Evolutionary conservation across 345 rosid genomes (phyloP), one percentile per base, ranked within the genome.

Genomic region (Salix arbutifolia): DNA sequence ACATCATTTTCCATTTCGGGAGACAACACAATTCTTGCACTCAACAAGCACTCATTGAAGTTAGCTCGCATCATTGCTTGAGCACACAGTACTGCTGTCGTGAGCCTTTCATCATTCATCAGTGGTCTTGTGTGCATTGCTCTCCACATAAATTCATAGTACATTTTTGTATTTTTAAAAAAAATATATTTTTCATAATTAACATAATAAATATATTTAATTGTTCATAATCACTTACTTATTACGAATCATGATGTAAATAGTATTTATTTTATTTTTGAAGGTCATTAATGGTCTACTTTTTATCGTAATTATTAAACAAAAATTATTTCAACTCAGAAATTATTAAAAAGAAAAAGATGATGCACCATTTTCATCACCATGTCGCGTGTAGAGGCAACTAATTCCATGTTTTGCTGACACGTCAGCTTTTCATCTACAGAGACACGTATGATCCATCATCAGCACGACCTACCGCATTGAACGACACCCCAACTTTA

Each of bases 351-450:
- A 35, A 19, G 40, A 67, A 38, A 6, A 18, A 12, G 68, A 65
- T 19, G 5, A 13, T 0, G 44, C 19, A 42, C 33, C 30, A 8
- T 4, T 6, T 23, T n/a, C 26, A 3, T 19, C 40, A 21, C 26
- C 18, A 42, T 19, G 70, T 65, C 18, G 80, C 80, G 72, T 77
- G 76, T 30, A 12, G 62, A 53, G 17, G 23, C 65, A 8, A 56
- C 66, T 28, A 31, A 58, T 8, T 25, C 66, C 64, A 46, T 61
- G 69, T 74, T 46, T 77, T 44, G 3, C 60, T 31, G 48, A 70
- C 79, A 70, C 75, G 79, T 71, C 42, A 65, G 66, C 65, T 35
- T 46, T 3, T 6, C 65, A 16, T 1, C 18, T 33, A 2, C 2
- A 42, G 58, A 33, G 53, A 18, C 71, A 3, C 61, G 1, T 4